Evolutionary conservation across 768 basidiomycete species (phyloP).

Genomic region (Kwoniella sp.): DNA sequence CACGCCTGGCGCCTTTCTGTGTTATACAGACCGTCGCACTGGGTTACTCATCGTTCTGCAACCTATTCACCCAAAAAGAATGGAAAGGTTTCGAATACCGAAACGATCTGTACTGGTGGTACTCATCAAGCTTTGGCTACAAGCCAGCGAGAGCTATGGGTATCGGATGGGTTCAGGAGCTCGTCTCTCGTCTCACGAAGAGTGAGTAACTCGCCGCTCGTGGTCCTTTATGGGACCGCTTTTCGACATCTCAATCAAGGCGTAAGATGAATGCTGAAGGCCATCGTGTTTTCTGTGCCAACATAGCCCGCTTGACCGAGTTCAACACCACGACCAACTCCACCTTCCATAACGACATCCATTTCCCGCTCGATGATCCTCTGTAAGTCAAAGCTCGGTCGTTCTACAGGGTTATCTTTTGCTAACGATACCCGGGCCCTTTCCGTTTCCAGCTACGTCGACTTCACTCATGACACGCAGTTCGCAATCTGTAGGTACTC

Average conservation of each 20-base stretch:
- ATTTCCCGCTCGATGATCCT: conserved; percentile 52
- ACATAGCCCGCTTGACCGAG: conserved; percentile 49
- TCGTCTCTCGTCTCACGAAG: conserved; percentile 51
- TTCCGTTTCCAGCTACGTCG: conserved; percentile 54
- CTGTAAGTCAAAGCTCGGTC: conserved; percentile 38
- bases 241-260: too few species aligned
- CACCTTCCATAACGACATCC: conserved; percentile 68
- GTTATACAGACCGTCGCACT: conserved; percentile 80
- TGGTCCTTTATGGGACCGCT: not conserved
- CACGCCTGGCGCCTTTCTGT: too few species aligned
- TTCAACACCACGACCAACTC: conserved; percentile 80
- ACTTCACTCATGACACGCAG: conserved; percentile 57
- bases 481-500: conserved; percentile 35
- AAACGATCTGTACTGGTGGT: conserved; percentile 56
- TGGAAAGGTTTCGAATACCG: conserved; percentile 92
- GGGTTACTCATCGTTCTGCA: conserved; percentile 88
- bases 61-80: conserved; percentile 84
- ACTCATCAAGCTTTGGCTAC: conserved; percentile 74
- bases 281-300: not conserved
- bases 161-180: conserved; percentile 55
- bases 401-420: too few species aligned
- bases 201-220: conserved; percentile 35
- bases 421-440: not conserved
- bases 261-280: too few species aligned
- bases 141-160: conserved; percentile 66